Percentiles rank a stretch among this genome's conserved stretches.
These are phyloP conservation scores for Neonectria sp. DNA, from an alignment of 2,329 filamentous ascomycete species.

Conservation along the genomic window DNA sequence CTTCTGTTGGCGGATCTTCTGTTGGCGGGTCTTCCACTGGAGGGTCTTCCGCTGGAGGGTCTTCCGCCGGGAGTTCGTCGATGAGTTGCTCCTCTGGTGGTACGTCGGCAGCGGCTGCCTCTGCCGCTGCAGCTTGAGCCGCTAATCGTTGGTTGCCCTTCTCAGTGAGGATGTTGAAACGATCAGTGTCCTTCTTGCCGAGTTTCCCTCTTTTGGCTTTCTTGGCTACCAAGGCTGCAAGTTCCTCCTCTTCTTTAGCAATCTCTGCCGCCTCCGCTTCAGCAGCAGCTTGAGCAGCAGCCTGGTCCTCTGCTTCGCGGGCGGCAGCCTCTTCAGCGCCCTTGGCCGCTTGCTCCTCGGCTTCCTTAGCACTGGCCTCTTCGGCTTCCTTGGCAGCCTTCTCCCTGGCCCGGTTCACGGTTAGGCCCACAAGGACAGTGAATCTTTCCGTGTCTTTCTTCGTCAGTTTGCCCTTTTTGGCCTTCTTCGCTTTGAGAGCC, in stretches of 20 bases:
- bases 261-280: constrained; percentile 28
- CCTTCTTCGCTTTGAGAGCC: constrained; percentile 42
- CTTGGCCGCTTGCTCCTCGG: constrained; percentile 25
- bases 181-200: constrained; percentile 24
- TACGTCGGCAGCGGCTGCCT: constrained; percentile 5
- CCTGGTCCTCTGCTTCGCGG: constrained; percentile 17
- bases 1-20: constrained; percentile 30
- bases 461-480: constrained; percentile 53
- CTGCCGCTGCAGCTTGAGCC: constrained; percentile 30
- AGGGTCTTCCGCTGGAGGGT: constrained; percentile 29
- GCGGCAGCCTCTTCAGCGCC: constrained; percentile 31
- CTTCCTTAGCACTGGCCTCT: constrained; percentile 31
- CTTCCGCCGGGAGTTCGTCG: constrained; percentile 34
- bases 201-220: constrained; percentile 51
- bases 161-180: constrained; percentile 25
- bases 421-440: constrained; percentile 37
- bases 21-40: constrained; percentile 30
- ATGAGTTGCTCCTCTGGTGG: constrained; percentile 7
- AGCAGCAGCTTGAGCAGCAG: constrained; percentile 25
- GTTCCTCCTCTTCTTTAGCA: constrained; percentile 53
- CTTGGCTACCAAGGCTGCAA: constrained; percentile 54
- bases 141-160: constrained; percentile 24
- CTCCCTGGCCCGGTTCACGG: constrained; percentile 42
- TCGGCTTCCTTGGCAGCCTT: constrained; percentile 40
- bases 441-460: constrained; percentile 44